Base-by-base conservation (phyloP, 169 alveolate genomes). In the Cyclospora cayetanensis region DNA sequence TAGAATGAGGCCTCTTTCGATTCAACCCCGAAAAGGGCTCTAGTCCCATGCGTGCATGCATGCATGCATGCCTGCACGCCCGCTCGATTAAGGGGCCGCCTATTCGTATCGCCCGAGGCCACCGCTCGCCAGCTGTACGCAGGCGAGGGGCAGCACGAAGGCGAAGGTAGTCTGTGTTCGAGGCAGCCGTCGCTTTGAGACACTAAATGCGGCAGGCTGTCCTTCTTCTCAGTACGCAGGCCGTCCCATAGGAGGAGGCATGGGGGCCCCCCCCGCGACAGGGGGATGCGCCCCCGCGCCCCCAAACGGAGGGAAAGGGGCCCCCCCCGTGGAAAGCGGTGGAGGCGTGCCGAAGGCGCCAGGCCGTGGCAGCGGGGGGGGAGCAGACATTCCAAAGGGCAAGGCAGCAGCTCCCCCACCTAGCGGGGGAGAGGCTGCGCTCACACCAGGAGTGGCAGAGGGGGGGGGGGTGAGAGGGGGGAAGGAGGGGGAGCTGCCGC, bases 231-330 rank as follows among this genome's bases (percentile, higher is more conserved):
- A 65, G 39, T 65, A 65, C 77, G 42, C 77, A 25, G 77, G 34
- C 43, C 42, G 77, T 20, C 77, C 77, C 77, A 65, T 65, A 25
- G 77, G 77, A 29, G 77, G 77, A 25, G 34, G 77, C 77, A 65
- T 65, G 77, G 77, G 77, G 77, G 77, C 77, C 77, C 77, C 34
- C 77, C n/a, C n/a, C n/a, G n/a, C n/a, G n/a, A n/a, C n/a, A n/a
- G n/a, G n/a, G n/a, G n/a, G n/a, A n/a, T n/a, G n/a, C n/a, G n/a
- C n/a, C n/a, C n/a, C n/a, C n/a, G n/a, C n/a, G n/a, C n/a, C n/a
- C n/a, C n/a, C n/a, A n/a, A n/a, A n/a, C n/a, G n/a, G n/a, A n/a
- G n/a, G n/a, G n/a, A n/a, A 65, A 3, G 39, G 34, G 25, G 25
- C 20, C 68, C 68, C 77, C 34, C 42, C 42, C 41, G 41, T 25